Evolutionary conservation across 1,284 basidiomycete genomes (phyloP).

Genomic region (Apiotrichum mycotoxinovorans): DNA sequence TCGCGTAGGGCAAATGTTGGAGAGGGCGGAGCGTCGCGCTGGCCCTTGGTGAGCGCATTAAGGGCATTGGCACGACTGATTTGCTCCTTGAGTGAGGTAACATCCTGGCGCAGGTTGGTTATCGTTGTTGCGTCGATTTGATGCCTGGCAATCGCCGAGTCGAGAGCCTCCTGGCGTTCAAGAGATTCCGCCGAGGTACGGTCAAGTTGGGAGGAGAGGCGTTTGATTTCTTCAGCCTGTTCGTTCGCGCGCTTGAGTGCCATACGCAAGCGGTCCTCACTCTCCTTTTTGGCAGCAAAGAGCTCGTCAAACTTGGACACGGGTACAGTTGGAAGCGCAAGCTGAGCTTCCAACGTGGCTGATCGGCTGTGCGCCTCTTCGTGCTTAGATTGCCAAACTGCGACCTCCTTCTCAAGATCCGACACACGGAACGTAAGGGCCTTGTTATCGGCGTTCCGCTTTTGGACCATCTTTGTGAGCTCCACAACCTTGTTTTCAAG

Average conservation of each 20-base stretch:
- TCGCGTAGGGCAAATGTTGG: conserved; percentile 58
- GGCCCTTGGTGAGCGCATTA: conserved; percentile 67
- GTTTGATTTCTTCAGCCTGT: conserved; percentile 78
- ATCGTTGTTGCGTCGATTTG: conserved; percentile 82
- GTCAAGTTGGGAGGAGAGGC: conserved; percentile 72
- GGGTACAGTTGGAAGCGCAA: conserved; percentile 71
- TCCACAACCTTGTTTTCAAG: conserved; percentile 99
- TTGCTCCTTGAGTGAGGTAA: conserved; percentile 87
- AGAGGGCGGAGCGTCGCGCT: conserved; percentile 61
- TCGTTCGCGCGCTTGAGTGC: conserved; percentile 68
- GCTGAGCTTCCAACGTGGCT: conserved; percentile 68
- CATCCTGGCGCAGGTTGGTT: conserved; percentile 82
- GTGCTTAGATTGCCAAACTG: conserved; percentile 78
- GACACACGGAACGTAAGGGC: conserved; percentile 69
- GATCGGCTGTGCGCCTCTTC: conserved; percentile 79
- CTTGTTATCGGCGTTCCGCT: conserved; percentile 87
- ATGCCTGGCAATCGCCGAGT: conserved; percentile 55
- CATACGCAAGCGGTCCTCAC: conserved; percentile 79
- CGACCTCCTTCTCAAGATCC: conserved; percentile 79
- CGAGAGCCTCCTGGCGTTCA: conserved; percentile 64
- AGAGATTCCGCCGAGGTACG: conserved; percentile 61
- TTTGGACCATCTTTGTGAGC: conserved; percentile 93
- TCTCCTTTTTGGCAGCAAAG: conserved; percentile 68
- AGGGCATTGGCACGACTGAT: conserved; percentile 89
- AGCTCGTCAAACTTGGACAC: conserved; percentile 72